Base-by-base conservation (phyloP, 257 asterid genomes). In the Capsicum chinense region DNA sequence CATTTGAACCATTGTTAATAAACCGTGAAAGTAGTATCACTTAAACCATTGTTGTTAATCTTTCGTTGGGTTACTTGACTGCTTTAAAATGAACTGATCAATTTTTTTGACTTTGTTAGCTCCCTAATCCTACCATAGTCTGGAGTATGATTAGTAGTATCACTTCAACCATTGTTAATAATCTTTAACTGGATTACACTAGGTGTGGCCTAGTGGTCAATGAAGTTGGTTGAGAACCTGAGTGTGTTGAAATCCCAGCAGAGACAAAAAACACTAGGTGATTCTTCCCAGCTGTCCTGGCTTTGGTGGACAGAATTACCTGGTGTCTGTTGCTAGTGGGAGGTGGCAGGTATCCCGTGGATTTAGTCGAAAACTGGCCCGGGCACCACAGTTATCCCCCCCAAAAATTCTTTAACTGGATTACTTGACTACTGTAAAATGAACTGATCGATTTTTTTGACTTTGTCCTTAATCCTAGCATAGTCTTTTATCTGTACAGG, bases 141-240 rank as follows among this genome's bases (percentile, higher is more conserved):
- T 70, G 56, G 79, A 42, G 79, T 70, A 42, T 70, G 8, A 70
- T 17, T 14, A 42, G 16, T 70, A 70, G 56, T 39, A 39, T 70
- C 79, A 44, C 33, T 42, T 70, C 56, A 39, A 39, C 56, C 79
- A 42, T 67, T 67, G 76, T 67, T 67, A 17, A n/a, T 39, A 70
- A 69, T 15, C 13, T 68, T 14, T 7, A 68, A 66, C 52, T 68
- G 52, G 52, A 37, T 68, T 68, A 68, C 12, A 39, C 44, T 39
- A 39, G 44, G 44, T 39, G 3, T 39, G 44, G 44, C 44, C 44
- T 39, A 39, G 44, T 39, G 44, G 44, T 39, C 5, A 39, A 39
- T 39, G 44, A 39, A 39, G 44, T 39, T 3, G 44, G 5, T 39
- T 39, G 44, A 39, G 44, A 39, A 39, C 44, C 44, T 39, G 44